phyloP scores from a whole-genome alignment of 345 rosid species.

The Hibiscus mutabilis region DNA sequence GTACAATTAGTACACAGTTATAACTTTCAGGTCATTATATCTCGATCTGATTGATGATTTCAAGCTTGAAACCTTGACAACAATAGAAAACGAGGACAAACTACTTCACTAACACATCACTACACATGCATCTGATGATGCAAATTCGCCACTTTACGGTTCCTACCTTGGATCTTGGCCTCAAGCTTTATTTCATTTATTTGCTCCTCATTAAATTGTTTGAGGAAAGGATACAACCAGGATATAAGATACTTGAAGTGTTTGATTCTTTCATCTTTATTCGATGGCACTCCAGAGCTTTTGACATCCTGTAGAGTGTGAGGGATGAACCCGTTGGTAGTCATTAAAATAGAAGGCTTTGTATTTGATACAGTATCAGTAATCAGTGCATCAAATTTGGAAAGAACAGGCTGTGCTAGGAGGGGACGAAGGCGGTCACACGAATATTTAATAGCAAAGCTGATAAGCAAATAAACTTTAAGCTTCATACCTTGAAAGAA shows the following conservation, averaged over 20 bases:
- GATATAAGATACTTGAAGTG: constrained; percentile 27
- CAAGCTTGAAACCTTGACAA: background rate
- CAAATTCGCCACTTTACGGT: background rate
- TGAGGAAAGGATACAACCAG: constrained; percentile 29
- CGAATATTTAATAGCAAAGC: too few relatives aligned
- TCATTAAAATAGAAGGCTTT: too few relatives aligned
- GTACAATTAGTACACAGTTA: background rate
- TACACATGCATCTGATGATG: too few relatives aligned
- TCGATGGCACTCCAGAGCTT: background rate
- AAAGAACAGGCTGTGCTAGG: too few relatives aligned
- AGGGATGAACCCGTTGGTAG: background rate
- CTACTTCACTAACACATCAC: background rate
- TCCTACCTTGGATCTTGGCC: constrained; percentile 31
- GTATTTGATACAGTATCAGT: too few relatives aligned
- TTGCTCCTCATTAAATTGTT: constrained; percentile 29
- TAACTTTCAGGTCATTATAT: too few relatives aligned
- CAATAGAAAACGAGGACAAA: background rate
- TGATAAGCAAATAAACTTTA: too few relatives aligned
- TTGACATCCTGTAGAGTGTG: background rate
- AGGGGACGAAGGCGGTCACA: too few relatives aligned
- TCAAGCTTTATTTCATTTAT: constrained; percentile 26
- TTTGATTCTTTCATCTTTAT: constrained; percentile 5
- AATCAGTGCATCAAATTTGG: too few relatives aligned
- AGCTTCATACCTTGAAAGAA: background rate
- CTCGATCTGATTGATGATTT: too few relatives aligned